Percentiles rank a stretch among this genome's conserved stretches.
These are phyloP conservation scores for Globisporangium radiosum DNA, from an alignment of 352 stramenopile genomes.

Conservation along the genomic window DNA sequence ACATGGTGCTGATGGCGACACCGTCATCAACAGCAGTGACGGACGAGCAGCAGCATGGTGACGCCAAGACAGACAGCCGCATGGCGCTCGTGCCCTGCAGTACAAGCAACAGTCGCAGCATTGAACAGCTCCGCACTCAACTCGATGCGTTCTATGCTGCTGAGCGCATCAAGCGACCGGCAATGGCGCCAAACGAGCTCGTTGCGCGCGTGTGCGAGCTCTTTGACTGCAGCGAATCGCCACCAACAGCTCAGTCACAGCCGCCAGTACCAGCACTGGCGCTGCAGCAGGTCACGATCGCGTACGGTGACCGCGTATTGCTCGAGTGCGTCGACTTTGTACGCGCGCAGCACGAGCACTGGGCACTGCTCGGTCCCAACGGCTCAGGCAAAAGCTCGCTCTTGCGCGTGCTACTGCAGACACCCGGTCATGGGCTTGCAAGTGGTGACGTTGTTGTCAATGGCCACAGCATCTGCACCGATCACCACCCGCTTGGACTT, in stretches of 20 bases:
- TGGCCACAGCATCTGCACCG: constrained; percentile 9
- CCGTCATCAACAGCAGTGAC: background rate
- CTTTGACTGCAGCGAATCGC: constrained; percentile 18
- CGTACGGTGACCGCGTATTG: constrained; percentile 47
- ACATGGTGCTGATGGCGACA: constrained; percentile 41
- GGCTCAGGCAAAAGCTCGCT: constrained; percentile 75
- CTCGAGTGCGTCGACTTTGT: constrained; percentile 47
- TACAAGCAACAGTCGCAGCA: constrained; percentile 17
- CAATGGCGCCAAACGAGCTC: constrained; percentile 28
- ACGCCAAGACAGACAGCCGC: background rate
- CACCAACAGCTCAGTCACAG: background rate
- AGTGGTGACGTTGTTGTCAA: constrained; percentile 31
- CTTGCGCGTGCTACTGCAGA: constrained; percentile 67
- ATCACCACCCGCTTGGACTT: background rate
- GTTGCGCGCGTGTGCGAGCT: constrained; percentile 29
- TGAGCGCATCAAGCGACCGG: constrained; percentile 25
- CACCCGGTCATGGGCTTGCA: constrained; percentile 37
- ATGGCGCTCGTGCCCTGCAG: constrained; percentile 37
- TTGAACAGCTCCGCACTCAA: constrained; percentile 21
- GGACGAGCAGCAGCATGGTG: background rate
- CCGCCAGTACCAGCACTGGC: constrained; percentile 19
- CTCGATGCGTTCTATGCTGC: constrained; percentile 29
- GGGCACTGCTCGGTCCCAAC: constrained; percentile 62
- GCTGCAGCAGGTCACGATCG: constrained; percentile 46
- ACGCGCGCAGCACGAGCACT: constrained; percentile 50